These are phyloP conservation scores for Saccharomyces hybrid DNA, from an alignment of 1,139 yeast species.

Conservation along the genomic window DNA sequence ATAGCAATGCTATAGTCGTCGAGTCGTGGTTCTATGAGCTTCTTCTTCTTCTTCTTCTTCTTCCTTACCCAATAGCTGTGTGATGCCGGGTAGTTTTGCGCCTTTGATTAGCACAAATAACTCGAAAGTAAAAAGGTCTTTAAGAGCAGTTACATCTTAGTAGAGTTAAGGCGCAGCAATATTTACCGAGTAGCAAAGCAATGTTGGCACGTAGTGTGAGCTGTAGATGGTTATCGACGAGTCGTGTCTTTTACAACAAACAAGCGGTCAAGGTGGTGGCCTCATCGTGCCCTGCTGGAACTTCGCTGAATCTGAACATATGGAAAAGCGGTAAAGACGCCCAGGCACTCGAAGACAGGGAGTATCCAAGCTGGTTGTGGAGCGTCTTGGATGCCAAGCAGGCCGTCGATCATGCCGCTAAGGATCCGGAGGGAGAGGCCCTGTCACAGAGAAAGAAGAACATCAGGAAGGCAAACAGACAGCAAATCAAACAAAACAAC, in stretches of 20 bases:
- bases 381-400: slow-evolving; percentile 50
- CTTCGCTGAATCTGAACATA: slow-evolving; percentile 68
- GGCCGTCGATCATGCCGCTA: slow-evolving; percentile 1
- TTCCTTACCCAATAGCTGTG: background rate
- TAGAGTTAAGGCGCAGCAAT: no score
- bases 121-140: background rate
- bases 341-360: slow-evolving; percentile 79
- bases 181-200: background rate
- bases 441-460: slow-evolving; percentile 61
- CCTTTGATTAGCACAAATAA: background rate
- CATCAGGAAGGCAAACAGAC: slow-evolving; percentile 59
- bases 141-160: background rate
- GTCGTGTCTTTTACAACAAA: slow-evolving; percentile 4
- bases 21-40: background rate
- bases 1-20: background rate
- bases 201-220: background rate
- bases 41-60: background rate
- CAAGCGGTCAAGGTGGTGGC: background rate
- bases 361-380: slow-evolving; percentile 97
- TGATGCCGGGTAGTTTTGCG: background rate
- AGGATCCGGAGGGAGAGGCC: slow-evolving; percentile 49
- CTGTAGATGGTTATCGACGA: background rate
- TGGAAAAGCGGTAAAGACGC: slow-evolving; percentile 78
- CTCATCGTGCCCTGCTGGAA: slow-evolving; percentile 63
- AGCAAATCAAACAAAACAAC: slow-evolving; percentile 68